phyloP scores from a whole-genome alignment of 768 basidiomycete species.

The Pisolithus orientalis region DNA sequence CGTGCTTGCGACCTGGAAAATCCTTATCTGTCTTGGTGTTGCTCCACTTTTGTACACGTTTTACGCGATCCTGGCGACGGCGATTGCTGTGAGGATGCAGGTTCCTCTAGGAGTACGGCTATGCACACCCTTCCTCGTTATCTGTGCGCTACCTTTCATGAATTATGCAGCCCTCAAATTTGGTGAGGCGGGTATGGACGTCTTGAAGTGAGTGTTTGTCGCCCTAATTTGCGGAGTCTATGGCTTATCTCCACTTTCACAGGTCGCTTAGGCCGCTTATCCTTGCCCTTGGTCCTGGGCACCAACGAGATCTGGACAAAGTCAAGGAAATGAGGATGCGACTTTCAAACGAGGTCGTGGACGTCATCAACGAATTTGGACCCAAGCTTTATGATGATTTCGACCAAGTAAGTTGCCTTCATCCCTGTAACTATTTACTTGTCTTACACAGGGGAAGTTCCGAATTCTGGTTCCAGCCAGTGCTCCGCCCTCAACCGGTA shows the following conservation, averaged over 20 bases:
- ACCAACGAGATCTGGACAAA: conserved; percentile 71
- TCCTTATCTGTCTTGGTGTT: conserved; percentile 87
- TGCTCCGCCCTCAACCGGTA: conserved; percentile 73
- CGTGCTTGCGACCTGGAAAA: conserved; percentile 97
- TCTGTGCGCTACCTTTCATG: conserved; percentile 75
- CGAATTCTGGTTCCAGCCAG: conserved; percentile 78
- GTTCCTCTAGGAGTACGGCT: conserved; percentile 58
- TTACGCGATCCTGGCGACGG: conserved; percentile 76
- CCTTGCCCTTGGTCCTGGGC: conserved; percentile 83
- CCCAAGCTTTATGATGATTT: conserved; percentile 86
- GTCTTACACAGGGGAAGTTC: conserved; percentile 37
- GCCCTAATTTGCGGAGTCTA: conserved; percentile 1
- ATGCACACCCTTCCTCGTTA: conserved; percentile 72
- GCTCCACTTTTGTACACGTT: conserved; percentile 80
- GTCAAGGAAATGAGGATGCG: conserved; percentile 67
- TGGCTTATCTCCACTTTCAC: conserved; percentile 3
- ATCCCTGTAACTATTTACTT: conserved; percentile 1
- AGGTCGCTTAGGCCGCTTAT: conserved; percentile 89
- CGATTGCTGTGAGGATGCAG: conserved; percentile 62
- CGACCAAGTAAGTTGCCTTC: conserved; percentile 48
- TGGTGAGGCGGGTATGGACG: conserved; percentile 96
- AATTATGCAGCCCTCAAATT: conserved; percentile 94
- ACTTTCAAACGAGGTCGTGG: conserved; percentile 79
- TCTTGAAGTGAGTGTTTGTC: conserved; percentile 69
- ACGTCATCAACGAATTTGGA: conserved; percentile 82